These are phyloP conservation scores for Blastocystis sp. DNA, from an alignment of 352 stramenopile species.

Conservation along the genomic window DNA sequence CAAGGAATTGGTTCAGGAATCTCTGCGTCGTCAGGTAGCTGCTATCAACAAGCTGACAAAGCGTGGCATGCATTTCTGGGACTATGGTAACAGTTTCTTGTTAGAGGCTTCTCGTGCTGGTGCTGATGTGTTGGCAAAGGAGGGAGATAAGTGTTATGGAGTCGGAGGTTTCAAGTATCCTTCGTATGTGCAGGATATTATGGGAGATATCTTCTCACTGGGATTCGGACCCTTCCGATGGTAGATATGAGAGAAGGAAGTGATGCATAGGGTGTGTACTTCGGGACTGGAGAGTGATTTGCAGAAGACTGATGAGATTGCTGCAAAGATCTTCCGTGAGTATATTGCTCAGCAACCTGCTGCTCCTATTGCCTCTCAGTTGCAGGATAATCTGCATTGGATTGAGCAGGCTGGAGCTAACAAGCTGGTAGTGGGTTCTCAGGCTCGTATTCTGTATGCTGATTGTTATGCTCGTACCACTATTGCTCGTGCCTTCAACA, in stretches of 20 bases:
- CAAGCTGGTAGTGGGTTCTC: conserved; percentile 77
- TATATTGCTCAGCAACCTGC: conserved; percentile 67
- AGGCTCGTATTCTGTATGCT: conserved; percentile 78
- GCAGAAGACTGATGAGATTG: conserved; percentile 74
- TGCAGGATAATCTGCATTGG: conserved; percentile 77
- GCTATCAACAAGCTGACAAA: conserved; percentile 75
- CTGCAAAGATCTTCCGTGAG: conserved; percentile 71
- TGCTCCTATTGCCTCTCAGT: conserved; percentile 65
- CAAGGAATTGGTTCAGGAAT: conserved; percentile 74
- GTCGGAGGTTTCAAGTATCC: conserved; percentile 75
- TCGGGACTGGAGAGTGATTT: conserved; percentile 71
- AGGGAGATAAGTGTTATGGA: conserved; percentile 67
- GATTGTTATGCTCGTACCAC: conserved; percentile 73
- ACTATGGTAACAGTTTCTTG: conserved; percentile 82
- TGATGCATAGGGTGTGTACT: no score
- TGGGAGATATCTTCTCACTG: conserved; percentile 81
- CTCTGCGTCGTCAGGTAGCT: conserved; percentile 72
- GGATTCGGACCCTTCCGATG: conserved; percentile 80
- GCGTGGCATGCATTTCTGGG: conserved; percentile 78
- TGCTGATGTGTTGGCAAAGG: conserved; percentile 72
- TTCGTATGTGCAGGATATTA: conserved; percentile 81
- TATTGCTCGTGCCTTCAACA: conserved; percentile 77
- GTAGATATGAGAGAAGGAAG: no score
- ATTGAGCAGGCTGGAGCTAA: conserved; percentile 77
- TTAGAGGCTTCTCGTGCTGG: conserved; percentile 75